Percentiles rank a stretch among this genome's conserved stretches.
Conservation (phyloP, 2,329 filamentous ascomycete species). For the Didymella sp. region DNA sequence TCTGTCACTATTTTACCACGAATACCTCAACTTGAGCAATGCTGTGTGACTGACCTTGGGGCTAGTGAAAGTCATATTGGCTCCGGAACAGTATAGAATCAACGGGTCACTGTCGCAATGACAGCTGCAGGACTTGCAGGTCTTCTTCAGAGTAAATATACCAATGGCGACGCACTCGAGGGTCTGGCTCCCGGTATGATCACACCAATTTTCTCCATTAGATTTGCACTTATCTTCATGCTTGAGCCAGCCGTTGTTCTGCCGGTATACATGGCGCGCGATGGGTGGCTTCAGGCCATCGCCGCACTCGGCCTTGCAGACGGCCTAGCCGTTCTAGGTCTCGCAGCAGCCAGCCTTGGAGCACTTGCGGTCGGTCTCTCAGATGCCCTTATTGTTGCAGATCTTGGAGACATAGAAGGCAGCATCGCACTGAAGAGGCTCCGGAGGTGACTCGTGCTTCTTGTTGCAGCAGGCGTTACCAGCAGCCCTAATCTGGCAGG, state of each 20-base stretch:
- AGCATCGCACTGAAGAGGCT: constrained; percentile 4
- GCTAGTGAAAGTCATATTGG: not conserved
- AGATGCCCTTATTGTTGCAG: constrained; percentile 12
- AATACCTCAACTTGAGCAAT: not conserved
- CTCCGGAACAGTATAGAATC: not conserved
- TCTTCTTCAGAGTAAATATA: not conserved
- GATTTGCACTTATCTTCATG: not conserved
- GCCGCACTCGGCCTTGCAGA: constrained; percentile 14
- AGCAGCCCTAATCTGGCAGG: constrained; percentile 1
- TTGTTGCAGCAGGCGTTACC: constrained; percentile 10
- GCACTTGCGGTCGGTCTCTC: constrained; percentile 18
- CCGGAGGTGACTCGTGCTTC: not conserved
- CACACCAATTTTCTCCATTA: not conserved
- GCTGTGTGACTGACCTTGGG: not conserved
- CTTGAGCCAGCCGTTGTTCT: not conserved
- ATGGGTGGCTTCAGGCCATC: constrained; percentile 1
- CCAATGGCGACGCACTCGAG: not conserved
- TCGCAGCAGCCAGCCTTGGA: constrained; percentile 15
- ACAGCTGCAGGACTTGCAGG: not conserved
- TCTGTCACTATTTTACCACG: not conserved
- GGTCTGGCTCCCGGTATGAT: not conserved
- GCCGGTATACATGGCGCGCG: not conserved
- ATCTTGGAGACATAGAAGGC: constrained; percentile 2
- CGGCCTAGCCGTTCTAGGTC: constrained; percentile 6
- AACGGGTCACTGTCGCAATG: not conserved